phyloP scores from a whole-genome alignment of 805 yeast species.

The Candida dajiaensis region DNA sequence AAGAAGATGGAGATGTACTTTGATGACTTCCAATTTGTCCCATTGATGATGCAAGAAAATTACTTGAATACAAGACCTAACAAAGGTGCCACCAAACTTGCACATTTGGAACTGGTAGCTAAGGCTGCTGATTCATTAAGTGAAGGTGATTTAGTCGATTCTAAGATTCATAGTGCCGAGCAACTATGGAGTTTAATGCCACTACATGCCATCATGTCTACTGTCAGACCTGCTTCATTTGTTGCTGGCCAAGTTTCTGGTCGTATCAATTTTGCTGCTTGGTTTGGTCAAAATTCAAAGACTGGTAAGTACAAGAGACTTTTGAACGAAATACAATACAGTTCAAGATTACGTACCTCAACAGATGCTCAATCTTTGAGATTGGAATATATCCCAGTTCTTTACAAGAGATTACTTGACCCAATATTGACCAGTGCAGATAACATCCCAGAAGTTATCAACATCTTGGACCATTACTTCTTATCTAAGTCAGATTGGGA shows the following conservation, averaged over 20 bases:
- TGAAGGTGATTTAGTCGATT: conserved; percentile 76
- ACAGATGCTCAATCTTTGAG: conserved; percentile 73
- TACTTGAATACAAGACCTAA: conserved; percentile 65
- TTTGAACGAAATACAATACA: conserved; percentile 84
- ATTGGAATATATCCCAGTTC: conserved; percentile 64
- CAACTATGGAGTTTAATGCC: conserved; percentile 95
- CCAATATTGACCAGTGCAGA: conserved; percentile 60
- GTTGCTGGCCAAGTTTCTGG: conserved; percentile 68
- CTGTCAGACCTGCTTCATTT: conserved; percentile 70
- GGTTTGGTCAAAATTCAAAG: conserved; percentile 90
- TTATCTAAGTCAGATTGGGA: conserved; percentile 93
- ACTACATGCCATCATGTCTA: conserved; percentile 79
- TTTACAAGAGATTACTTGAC: conserved; percentile 47
- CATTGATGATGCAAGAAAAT: conserved; percentile 94
- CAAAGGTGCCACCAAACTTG: conserved; percentile 33
- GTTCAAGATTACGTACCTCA: conserved; percentile 72
- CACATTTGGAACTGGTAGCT: conserved; percentile 58
- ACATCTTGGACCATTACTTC: conserved; percentile 78
- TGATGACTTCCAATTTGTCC: conserved; percentile 91
- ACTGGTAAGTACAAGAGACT: conserved; percentile 69
- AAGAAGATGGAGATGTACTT: conserved; percentile 87
- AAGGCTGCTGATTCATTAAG: conserved; percentile 85
- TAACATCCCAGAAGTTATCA: conserved; percentile 61
- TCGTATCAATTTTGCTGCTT: conserved; percentile 72
- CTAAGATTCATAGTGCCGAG: conserved; percentile 79